Percentiles rank a stretch among this genome's conserved stretches.
phyloP scores from a whole-genome alignment of 176 grass and related monocot genomes.

The Tuctoria greenei region DNA sequence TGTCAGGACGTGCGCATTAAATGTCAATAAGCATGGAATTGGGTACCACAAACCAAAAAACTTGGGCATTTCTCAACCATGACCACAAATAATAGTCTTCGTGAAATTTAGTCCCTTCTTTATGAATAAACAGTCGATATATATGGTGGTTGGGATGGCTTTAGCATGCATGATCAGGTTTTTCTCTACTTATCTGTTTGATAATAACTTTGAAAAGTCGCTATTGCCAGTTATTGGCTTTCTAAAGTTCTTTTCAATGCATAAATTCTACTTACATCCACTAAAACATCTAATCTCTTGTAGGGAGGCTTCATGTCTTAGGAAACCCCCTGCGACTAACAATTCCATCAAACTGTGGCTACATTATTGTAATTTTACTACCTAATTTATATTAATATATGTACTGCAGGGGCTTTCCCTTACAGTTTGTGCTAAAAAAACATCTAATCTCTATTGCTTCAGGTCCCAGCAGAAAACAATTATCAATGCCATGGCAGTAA shows the following conservation, averaged over 20 bases:
- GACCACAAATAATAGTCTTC: too few species aligned
- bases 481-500: constrained; percentile 96
- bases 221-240: background rate
- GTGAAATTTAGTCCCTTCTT: too few species aligned
- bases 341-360: too few species aligned
- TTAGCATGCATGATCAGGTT: background rate
- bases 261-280: constrained; percentile 11
- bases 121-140: background rate
- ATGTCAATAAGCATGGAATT: too few species aligned
- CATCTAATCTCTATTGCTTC: constrained; percentile 5
- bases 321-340: too few species aligned
- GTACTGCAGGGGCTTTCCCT: too few species aligned
- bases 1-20: too few species aligned
- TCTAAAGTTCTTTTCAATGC: background rate
- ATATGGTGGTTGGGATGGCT: background rate
- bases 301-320: too few species aligned
- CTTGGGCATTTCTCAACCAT: background rate
- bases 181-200: background rate
- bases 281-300: constrained; percentile 15
- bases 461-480: constrained; percentile 99
- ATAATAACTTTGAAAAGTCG: background rate
- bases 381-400: too few species aligned
- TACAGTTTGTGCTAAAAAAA: too few species aligned
- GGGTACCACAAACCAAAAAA: too few species aligned
- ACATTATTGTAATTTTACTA: too few species aligned